phyloP scores from a whole-genome alignment of 2,329 filamentous ascomycete genomes.

The Apiospora sp. region DNA sequence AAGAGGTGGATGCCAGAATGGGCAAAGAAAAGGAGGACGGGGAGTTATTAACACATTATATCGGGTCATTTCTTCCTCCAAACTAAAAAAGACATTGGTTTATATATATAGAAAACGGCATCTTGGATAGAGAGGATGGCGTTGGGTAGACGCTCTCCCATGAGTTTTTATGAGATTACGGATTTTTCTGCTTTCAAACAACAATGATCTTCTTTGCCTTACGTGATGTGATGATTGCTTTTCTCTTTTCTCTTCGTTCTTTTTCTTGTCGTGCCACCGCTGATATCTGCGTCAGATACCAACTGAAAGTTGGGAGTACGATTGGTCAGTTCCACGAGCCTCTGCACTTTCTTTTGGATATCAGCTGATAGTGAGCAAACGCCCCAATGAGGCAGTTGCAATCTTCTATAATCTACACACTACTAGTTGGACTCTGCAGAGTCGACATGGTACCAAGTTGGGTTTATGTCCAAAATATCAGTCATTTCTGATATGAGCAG shows the following conservation, averaged over 20 bases:
- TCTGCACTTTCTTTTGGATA: neutral
- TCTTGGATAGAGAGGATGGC: conserved; percentile 21
- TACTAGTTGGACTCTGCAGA: neutral
- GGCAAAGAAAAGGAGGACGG: neutral
- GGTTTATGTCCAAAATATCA: neutral
- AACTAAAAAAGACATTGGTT: conserved; percentile 14
- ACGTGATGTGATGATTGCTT: neutral
- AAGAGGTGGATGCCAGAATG: conserved; percentile 19
- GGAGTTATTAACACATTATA: neutral
- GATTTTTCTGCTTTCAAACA: conserved; percentile 15
- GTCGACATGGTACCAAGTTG: neutral
- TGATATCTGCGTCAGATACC: too few species aligned
- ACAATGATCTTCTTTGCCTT: too few species aligned
- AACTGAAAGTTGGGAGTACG: too few species aligned
- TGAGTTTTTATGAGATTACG: conserved; percentile 19
- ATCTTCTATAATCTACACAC: too few species aligned
- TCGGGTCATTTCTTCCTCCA: neutral
- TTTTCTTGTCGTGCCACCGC: neutral
- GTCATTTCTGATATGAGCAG: neutral
- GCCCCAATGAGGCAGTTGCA: too few species aligned
- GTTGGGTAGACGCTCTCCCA: conserved; percentile 15
- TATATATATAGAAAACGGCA: conserved; percentile 18
- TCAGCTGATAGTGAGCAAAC: too few species aligned
- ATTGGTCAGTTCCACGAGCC: too few species aligned
- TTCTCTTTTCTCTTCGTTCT: neutral